A percentile compares a stretch with the other conserved stretches of the same genome.
These are phyloP conservation scores for Mycosphaerella arachidis DNA, from an alignment of 2,329 filamentous ascomycete genomes.

Conservation along the genomic window DNA sequence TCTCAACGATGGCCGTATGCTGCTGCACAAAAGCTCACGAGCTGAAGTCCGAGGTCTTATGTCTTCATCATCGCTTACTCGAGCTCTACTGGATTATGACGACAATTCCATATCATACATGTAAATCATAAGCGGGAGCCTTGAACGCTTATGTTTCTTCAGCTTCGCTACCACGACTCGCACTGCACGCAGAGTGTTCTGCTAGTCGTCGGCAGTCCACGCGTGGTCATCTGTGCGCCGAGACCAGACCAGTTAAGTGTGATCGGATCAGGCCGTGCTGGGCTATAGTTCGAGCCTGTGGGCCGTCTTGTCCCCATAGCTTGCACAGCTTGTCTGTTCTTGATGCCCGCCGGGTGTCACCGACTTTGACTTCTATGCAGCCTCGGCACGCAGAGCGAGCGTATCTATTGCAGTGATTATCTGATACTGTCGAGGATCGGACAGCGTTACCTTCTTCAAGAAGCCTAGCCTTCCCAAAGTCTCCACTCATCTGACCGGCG, in stretches of 20 bases:
- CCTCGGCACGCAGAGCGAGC: neutral
- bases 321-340: neutral
- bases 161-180: neutral
- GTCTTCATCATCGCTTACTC: neutral
- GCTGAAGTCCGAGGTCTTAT: neutral
- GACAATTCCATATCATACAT: neutral
- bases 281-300: too few relatives aligned
- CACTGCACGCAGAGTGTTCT: neutral
- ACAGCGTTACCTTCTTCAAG: neutral
- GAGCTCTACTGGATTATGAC: neutral
- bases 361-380: neutral
- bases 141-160: neutral
- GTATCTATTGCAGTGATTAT: neutral
- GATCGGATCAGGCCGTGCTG: neutral
- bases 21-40: neutral
- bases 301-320: neutral
- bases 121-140: neutral
- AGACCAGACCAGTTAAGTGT: too few relatives aligned
- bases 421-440: neutral
- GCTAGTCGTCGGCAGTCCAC: too few relatives aligned
- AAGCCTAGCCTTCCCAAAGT: neutral
- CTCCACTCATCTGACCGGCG: too few relatives aligned
- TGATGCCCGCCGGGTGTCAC: neutral
- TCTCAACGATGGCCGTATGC: neutral
- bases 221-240: too few relatives aligned